These are phyloP conservation scores for Alternaria postmessia DNA, from an alignment of 2,329 filamentous ascomycete genomes.

Conservation along the genomic window DNA sequence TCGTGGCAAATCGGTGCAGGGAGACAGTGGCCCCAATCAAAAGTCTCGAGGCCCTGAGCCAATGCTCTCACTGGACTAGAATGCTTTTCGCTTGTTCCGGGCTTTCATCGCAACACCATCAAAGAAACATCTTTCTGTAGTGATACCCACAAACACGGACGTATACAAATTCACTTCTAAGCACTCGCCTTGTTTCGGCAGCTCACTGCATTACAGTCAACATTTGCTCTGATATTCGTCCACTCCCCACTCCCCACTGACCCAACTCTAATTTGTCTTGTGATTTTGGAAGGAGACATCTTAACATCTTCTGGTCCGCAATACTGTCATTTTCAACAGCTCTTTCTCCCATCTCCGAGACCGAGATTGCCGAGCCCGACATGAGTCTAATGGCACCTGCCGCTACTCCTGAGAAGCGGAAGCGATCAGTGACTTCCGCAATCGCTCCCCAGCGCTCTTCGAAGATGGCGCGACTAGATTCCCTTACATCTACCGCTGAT, in stretches of 20 bases:
- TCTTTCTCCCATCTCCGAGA: background rate
- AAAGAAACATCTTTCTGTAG: background rate
- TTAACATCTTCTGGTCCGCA: background rate
- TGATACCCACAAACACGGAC: background rate
- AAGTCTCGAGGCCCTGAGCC: background rate
- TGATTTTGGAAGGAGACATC: too few relatives aligned
- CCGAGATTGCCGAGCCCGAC: background rate
- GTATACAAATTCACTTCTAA: background rate
- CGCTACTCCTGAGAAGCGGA: constrained; percentile 1
- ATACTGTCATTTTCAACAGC: background rate
- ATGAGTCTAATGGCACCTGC: background rate
- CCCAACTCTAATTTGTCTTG: background rate
- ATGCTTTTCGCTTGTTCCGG: background rate
- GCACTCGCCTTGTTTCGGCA: background rate
- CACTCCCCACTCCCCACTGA: too few relatives aligned
- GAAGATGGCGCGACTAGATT: background rate
- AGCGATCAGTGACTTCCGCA: background rate
- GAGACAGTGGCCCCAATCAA: background rate
- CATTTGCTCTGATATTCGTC: background rate
- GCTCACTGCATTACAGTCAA: background rate
- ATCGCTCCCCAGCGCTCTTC: background rate
- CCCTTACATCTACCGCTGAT: background rate
- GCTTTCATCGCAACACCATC: background rate
- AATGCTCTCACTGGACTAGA: background rate
- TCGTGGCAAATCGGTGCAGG: background rate